phyloP scores from a whole-genome alignment of 2,329 filamentous ascomycete genomes.

The Venturia nashicola region DNA sequence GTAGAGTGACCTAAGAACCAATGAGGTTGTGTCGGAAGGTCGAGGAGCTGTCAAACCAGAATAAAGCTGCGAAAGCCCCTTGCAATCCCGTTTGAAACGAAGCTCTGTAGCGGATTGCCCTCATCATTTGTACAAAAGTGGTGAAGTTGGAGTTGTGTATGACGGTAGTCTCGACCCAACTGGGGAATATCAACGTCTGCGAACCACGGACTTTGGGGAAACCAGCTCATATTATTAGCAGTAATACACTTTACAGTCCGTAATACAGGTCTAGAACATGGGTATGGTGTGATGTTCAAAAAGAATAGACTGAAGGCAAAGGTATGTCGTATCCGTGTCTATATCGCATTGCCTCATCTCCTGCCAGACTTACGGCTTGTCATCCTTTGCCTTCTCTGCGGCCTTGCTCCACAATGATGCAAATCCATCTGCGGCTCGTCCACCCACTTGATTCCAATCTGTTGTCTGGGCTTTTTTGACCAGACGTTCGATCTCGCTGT shows the following conservation, averaged over 20 bases:
- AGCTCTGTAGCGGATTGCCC: not conserved
- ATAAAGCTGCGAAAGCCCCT: too few species aligned
- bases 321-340: not conserved
- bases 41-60: not conserved
- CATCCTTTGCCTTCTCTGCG: not conserved
- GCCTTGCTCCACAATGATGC: not conserved
- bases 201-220: not conserved
- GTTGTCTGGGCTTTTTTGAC: conserved; percentile 30
- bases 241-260: not conserved
- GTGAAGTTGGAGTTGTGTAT: not conserved
- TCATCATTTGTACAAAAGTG: not conserved
- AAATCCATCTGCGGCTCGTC: conserved; percentile 13
- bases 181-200: not conserved
- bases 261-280: not conserved
- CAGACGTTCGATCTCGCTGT: conserved; percentile 31
- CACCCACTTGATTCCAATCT: conserved; percentile 31
- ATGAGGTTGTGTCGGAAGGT: not conserved
- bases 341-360: not conserved
- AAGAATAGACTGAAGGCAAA: not conserved
- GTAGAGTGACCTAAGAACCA: not conserved
- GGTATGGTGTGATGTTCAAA: not conserved
- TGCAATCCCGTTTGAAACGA: not conserved
- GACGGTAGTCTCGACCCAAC: not conserved
- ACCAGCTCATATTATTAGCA: not conserved
- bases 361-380: not conserved